Conservation (phyloP, 2,329 filamentous ascomycete genomes). For the Arthroderma uncinatum region DNA sequence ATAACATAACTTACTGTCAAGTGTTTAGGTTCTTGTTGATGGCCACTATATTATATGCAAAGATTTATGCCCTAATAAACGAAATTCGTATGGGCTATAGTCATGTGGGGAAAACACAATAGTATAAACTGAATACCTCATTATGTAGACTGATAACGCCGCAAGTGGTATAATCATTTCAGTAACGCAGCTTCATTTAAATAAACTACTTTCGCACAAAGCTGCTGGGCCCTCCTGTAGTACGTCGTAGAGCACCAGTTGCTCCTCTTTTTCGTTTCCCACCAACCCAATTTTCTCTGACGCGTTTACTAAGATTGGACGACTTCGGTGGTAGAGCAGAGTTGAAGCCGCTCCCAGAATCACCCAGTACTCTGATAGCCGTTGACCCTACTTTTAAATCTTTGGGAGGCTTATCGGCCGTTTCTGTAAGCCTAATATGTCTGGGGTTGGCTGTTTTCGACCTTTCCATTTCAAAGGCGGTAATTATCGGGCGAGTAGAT, state of each 20-base stretch:
- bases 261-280: constrained; percentile 22
- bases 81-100: too few relatives aligned
- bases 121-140: too few relatives aligned
- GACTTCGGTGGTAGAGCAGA: constrained; percentile 35
- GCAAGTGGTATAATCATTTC: not conserved
- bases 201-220: constrained; percentile 21
- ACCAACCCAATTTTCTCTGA: constrained; percentile 33
- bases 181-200: not conserved
- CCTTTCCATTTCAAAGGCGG: constrained; percentile 27
- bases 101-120: too few relatives aligned
- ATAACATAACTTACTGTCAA: too few relatives aligned
- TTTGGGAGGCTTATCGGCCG: constrained; percentile 38
- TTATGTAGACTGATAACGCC: not conserved
- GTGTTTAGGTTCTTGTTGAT: too few relatives aligned
- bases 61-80: too few relatives aligned
- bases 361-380: constrained; percentile 40
- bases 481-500: constrained; percentile 35
- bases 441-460: constrained; percentile 20
- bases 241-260: constrained; percentile 29
- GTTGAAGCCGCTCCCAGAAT: constrained; percentile 13
- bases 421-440: constrained; percentile 34
- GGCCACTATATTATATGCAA: too few relatives aligned
- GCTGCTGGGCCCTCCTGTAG: constrained; percentile 25
- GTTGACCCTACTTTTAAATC: constrained; percentile 41
- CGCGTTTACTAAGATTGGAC: constrained; percentile 29